Conservation (phyloP, 2,329 filamentous ascomycete species). For the Cyphellophora attinorum region DNA sequence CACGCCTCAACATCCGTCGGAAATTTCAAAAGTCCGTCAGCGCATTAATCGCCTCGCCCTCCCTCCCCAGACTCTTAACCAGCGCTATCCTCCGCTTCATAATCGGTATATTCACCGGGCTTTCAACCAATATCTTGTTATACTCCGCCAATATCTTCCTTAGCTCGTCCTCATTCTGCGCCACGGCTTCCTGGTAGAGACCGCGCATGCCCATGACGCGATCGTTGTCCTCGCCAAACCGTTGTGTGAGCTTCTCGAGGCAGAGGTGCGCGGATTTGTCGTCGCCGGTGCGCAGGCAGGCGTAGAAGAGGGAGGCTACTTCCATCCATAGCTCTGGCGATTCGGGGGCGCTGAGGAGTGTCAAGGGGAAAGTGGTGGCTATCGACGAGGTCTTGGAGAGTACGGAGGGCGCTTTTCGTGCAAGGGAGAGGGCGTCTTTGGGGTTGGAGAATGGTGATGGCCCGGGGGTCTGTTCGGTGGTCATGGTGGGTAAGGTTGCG, state of each 20-base stretch:
- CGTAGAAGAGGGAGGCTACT: conserved; percentile 78
- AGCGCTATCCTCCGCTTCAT: conserved; percentile 76
- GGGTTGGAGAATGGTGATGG: conserved; percentile 26
- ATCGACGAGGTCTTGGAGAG: conserved; percentile 40
- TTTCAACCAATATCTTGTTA: conserved; percentile 61
- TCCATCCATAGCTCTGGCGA: conserved; percentile 72
- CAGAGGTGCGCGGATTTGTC: conserved; percentile 66
- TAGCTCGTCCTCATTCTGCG: conserved; percentile 55
- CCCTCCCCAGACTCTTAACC: conserved; percentile 61
- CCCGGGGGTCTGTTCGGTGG: not conserved
- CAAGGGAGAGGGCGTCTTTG: conserved; percentile 33
- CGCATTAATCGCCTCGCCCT: conserved; percentile 62
- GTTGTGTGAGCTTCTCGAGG: conserved; percentile 62
- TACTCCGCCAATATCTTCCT: conserved; percentile 67
- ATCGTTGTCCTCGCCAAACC: conserved; percentile 79
- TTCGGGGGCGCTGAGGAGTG: conserved; percentile 47
- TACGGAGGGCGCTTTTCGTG: conserved; percentile 33
- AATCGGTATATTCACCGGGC: conserved; percentile 74
- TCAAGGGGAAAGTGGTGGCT: conserved; percentile 40
- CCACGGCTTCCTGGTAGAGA: conserved; percentile 74
- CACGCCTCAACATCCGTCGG: conserved; percentile 90
- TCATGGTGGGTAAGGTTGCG: too few relatives aligned
- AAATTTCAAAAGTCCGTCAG: conserved; percentile 68
- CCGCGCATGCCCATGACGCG: conserved; percentile 75
- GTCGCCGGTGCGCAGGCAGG: conserved; percentile 76